A percentile compares a stretch with the other conserved stretches of the same genome.
Evolutionary conservation across 306 rosid genomes (phyloP).

Genomic region (Luffa acutangula): DNA sequence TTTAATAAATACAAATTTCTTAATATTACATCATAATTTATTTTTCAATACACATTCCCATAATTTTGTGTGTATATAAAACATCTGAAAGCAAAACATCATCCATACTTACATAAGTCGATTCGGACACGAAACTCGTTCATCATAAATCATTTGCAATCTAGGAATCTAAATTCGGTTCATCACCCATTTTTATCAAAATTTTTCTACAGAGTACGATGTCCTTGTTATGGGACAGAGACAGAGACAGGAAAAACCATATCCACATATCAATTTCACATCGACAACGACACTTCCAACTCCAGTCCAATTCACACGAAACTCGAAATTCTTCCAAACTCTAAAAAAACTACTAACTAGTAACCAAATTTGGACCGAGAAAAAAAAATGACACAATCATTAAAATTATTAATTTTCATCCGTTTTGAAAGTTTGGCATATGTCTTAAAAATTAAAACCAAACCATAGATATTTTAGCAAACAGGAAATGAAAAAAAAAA

Average conservation of each 20-base stretch:
- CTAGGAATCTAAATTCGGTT: not conserved
- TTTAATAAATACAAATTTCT: no score
- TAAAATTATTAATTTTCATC: not conserved
- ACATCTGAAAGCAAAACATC: no score
- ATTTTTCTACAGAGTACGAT: not conserved
- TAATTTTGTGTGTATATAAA: no score
- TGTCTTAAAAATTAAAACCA: not conserved
- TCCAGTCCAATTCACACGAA: not conserved
- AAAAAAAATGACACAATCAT: not conserved
- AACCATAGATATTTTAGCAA: not conserved
- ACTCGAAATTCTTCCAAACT: not conserved
- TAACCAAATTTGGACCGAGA: not conserved
- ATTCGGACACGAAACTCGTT: not conserved
- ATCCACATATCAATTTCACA: not conserved
- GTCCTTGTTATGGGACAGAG: not conserved
- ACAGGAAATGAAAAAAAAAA: not conserved
- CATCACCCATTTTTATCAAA: no score
- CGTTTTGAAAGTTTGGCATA: not conserved
- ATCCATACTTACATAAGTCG: no score
- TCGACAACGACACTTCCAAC: not conserved
- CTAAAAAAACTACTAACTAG: not conserved
- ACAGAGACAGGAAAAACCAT: not conserved
- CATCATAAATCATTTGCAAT: not conserved
- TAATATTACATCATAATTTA: no score
- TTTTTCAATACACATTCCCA: not conserved